Conservation (phyloP, 768 basidiomycete genomes). For the Lepiota venenata region DNA sequence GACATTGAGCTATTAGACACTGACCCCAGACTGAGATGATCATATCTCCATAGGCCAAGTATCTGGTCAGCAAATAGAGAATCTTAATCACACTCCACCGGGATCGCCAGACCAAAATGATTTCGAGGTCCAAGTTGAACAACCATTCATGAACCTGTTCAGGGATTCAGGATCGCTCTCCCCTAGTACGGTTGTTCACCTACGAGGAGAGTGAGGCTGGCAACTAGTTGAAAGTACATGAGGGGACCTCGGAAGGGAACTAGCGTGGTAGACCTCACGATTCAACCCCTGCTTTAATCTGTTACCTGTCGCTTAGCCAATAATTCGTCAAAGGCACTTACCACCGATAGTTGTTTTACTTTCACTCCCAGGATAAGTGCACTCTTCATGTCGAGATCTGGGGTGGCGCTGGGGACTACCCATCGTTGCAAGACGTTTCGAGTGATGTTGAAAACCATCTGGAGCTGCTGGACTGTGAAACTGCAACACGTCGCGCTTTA, state of each 20-base stretch:
- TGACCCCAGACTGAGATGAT: background rate
- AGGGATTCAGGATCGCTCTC: background rate
- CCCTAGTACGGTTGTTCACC: background rate
- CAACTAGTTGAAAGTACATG: background rate
- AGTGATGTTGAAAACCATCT: too few relatives aligned
- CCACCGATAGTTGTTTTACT: background rate
- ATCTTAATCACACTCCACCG: background rate
- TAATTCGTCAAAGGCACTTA: background rate
- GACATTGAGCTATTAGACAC: background rate
- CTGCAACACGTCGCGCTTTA: too few relatives aligned
- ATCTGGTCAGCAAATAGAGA: conserved; percentile 4
- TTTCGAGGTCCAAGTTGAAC: background rate
- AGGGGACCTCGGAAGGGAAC: background rate
- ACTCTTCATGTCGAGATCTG: too few relatives aligned
- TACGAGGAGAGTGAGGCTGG: background rate
- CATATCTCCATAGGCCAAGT: conserved; percentile 1
- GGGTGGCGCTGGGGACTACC: too few relatives aligned
- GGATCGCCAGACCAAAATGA: background rate
- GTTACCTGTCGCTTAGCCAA: background rate
- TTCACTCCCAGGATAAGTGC: background rate
- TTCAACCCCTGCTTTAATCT: background rate
- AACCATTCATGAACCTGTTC: background rate
- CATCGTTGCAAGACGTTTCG: too few relatives aligned
- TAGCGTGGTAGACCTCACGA: background rate
- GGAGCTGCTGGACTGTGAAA: too few relatives aligned